A percentile compares a stretch with the other conserved stretches of the same genome.
Conservation (phyloP, 2,329 filamentous ascomycete genomes). For the Neophaeococcomyces aloes region DNA sequence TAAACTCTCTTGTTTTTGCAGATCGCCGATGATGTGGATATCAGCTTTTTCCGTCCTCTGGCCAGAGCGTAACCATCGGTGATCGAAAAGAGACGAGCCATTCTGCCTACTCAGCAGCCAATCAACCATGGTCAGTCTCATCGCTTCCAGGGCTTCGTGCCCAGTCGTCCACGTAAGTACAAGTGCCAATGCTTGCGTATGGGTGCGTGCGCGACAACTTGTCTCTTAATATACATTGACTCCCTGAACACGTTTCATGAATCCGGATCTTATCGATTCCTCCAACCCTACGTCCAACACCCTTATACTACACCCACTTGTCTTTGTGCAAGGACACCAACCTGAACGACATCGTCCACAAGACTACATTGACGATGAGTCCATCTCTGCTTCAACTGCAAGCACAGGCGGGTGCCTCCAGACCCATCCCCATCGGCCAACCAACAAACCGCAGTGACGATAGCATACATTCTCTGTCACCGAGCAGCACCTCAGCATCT, state of each 20-base stretch:
- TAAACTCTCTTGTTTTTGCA: too few relatives aligned
- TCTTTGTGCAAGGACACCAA: too few relatives aligned
- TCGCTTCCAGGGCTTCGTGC: background rate
- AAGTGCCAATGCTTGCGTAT: background rate
- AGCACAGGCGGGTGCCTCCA: slow-evolving; percentile 10
- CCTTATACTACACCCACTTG: too few relatives aligned
- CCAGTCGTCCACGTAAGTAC: background rate
- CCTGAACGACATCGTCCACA: too few relatives aligned
- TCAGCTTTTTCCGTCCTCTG: background rate
- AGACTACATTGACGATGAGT: slow-evolving; percentile 1
- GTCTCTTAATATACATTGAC: too few relatives aligned
- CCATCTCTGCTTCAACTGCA: slow-evolving; percentile 19
- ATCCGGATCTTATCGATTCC: too few relatives aligned
- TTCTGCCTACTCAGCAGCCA: background rate
- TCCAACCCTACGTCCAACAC: too few relatives aligned
- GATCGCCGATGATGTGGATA: too few relatives aligned
- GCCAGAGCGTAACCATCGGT: background rate
- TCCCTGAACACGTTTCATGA: too few relatives aligned
- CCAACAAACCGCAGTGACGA: slow-evolving; percentile 16
- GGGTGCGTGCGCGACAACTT: too few relatives aligned
- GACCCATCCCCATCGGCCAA: slow-evolving; percentile 8
- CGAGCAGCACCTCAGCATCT: slow-evolving; percentile 12
- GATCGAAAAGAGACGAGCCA: too few relatives aligned
- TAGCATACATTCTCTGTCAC: slow-evolving; percentile 17
- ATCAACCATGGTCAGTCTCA: background rate